phyloP scores from a whole-genome alignment of 768 basidiomycete species.

The Mycena rosella region DNA sequence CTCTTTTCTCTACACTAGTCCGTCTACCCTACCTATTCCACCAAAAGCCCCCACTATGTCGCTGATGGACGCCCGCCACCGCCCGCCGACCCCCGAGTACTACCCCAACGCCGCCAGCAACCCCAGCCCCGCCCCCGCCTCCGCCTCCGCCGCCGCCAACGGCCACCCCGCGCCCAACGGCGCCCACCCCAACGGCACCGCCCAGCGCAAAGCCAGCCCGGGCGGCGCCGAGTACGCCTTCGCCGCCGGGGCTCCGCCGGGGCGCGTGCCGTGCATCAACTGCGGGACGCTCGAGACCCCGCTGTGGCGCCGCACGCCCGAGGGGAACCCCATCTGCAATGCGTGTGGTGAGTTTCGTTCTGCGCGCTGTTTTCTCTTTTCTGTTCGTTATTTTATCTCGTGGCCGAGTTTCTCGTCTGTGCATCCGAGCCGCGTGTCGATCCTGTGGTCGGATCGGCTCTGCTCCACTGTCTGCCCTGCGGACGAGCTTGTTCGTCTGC shows the following conservation, averaged over 20 bases:
- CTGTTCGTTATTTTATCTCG: not conserved
- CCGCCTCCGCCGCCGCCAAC: not conserved
- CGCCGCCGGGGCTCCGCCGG: not conserved
- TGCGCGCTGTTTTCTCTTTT: constrained; percentile 40
- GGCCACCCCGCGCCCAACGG: too few relatives aligned
- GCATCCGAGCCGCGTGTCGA: too few relatives aligned
- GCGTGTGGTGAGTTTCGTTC: constrained; percentile 78
- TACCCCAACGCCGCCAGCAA: too few relatives aligned
- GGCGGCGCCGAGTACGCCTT: constrained; percentile 10
- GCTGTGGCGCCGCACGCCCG: constrained; percentile 85
- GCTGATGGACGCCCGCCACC: constrained; percentile 1
- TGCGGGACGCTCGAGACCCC: constrained; percentile 86
- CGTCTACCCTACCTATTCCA: not conserved
- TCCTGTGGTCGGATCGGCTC: too few relatives aligned
- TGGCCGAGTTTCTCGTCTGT: too few relatives aligned
- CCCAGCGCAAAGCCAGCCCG: not conserved
- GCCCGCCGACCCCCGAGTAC: constrained; percentile 4
- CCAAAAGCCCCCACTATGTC: too few relatives aligned
- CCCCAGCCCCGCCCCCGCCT: too few relatives aligned
- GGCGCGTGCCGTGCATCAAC: constrained; percentile 71
- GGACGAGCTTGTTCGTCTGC: too few relatives aligned
- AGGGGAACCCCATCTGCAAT: constrained; percentile 90
- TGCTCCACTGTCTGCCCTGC: too few relatives aligned
- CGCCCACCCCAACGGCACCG: not conserved
- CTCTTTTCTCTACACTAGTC: not conserved